Percentiles rank a stretch among this genome's conserved stretches.
Conservation (phyloP, 768 basidiomycete species). For the Suillus ampliporus region DNA sequence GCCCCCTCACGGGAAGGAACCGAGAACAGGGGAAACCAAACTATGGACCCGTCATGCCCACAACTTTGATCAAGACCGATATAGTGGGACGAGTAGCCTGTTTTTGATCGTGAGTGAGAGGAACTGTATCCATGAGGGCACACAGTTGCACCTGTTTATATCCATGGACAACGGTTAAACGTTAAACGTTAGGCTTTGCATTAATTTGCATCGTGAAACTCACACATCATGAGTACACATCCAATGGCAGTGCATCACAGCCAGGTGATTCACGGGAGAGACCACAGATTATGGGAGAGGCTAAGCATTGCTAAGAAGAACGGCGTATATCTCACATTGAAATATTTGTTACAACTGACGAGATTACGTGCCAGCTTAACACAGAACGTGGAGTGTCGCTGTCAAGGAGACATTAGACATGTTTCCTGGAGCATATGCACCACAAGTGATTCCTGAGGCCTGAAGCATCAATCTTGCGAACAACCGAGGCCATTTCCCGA, state of each 20-base stretch:
- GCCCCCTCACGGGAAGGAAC: conserved; percentile 15
- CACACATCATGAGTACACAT: background rate
- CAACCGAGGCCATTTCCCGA: too few species aligned
- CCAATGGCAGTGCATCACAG: background rate
- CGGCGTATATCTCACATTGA: background rate
- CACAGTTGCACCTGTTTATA: background rate
- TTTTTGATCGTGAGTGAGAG: conserved; percentile 1
- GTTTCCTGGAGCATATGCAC: background rate
- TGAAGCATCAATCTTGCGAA: too few species aligned
- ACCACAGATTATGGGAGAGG: background rate
- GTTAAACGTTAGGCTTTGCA: too few species aligned
- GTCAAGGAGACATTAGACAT: conserved; percentile 12
- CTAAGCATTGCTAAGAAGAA: background rate
- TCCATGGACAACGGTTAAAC: background rate
- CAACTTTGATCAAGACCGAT: background rate
- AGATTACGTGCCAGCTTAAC: conserved; percentile 14
- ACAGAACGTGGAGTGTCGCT: conserved; percentile 1
- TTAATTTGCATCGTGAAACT: background rate
- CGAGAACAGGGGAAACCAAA: too few species aligned
- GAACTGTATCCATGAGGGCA: background rate
- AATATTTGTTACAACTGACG: background rate
- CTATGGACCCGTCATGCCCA: background rate
- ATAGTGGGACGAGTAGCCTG: conserved; percentile 1
- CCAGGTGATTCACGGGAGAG: background rate
- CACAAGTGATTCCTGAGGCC: background rate